These are phyloP conservation scores for Zea luxurians DNA, from an alignment of 176 grass and related monocot genomes.

Conservation along the genomic window DNA sequence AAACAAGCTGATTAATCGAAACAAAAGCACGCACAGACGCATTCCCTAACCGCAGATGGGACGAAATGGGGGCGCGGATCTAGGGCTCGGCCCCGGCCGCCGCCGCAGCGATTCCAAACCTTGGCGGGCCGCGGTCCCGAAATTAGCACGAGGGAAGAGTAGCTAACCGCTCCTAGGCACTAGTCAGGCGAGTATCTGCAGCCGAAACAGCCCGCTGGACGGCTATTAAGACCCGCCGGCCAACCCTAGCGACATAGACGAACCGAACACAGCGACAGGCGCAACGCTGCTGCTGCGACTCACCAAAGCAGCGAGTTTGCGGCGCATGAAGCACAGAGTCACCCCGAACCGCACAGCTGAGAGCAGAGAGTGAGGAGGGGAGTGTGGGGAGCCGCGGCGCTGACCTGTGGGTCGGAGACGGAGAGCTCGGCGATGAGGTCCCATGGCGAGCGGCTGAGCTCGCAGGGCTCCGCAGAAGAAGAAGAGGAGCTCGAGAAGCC, in stretches of 20 bases:
- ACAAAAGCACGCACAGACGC: background rate
- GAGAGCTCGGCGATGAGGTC: conserved; percentile 43
- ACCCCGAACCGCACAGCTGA: background rate
- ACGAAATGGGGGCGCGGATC: conserved; percentile 32
- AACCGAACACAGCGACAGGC: background rate
- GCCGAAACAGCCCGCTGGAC: no score
- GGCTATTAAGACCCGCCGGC: background rate
- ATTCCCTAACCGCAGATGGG: background rate
- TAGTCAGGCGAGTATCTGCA: background rate
- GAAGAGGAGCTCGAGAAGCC: background rate
- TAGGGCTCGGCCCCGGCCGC: conserved; percentile 38
- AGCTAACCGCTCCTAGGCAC: conserved; percentile 11
- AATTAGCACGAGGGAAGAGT: conserved; percentile 36
- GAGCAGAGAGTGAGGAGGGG: background rate
- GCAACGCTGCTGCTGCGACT: background rate
- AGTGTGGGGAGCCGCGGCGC: background rate
- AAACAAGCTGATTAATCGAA: conserved; percentile 9
- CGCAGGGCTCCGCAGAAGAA: conserved; percentile 15
- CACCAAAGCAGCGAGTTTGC: background rate
- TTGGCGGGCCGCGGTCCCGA: background rate
- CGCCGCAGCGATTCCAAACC: conserved; percentile 27
- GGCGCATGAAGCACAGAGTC: background rate
- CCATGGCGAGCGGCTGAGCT: conserved; percentile 45
- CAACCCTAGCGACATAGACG: conserved; percentile 44
- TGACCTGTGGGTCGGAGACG: conserved; percentile 32